Base-by-base conservation (phyloP, 2,329 filamentous ascomycete genomes). In the Fusarium sp. region DNA sequence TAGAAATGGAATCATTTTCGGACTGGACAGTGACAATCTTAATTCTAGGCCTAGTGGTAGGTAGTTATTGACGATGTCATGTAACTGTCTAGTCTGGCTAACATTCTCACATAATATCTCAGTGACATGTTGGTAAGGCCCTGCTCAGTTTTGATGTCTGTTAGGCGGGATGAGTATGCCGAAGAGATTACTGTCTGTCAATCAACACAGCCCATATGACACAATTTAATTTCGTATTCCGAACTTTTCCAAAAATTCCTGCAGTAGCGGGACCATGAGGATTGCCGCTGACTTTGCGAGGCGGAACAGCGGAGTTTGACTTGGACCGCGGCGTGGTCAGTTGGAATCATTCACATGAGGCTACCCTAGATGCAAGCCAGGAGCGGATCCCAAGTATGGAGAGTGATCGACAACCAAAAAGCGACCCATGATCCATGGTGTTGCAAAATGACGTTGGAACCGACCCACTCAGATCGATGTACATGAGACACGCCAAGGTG, bases 401-500 rank as follows among this genome's bases (percentile, higher is more conserved):
- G 55, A 36, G 53, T 58, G 71, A 73, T 74, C 71, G 64, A 74
- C 64, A 58, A n/a, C 66, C 16, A 24, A 24, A 36, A 62, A 57
- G 58, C 16, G 42, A 73, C 67, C 58, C 66, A 70, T 63, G 49
- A 63, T 57, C 20, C 35, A 71, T 42, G 46, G 46, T 22, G n/a
- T 38, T 24, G 36, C 53, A 64, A 64, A 44, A 72, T 72, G 71
- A 69, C 71, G 71, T 62, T 63, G 24, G 24, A 33, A 46, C 59
- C n/a, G 66, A 38, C 29, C 59, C 59, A 62, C 49, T 58, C 51
- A 62, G 36, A 62, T 29, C 36, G 70, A 68, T 71, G 49, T 61
- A 74, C 56, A 59, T 75, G 72, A 74, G 71, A 75, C 72, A 68
- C 66, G 72, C 72, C 67, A 74, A 72, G 57, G 51, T 59, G 35